Percentiles rank a stretch among this genome's conserved stretches.
Conservation (phyloP, 2,329 filamentous ascomycete genomes). For the Exophiala oligosperma region DNA sequence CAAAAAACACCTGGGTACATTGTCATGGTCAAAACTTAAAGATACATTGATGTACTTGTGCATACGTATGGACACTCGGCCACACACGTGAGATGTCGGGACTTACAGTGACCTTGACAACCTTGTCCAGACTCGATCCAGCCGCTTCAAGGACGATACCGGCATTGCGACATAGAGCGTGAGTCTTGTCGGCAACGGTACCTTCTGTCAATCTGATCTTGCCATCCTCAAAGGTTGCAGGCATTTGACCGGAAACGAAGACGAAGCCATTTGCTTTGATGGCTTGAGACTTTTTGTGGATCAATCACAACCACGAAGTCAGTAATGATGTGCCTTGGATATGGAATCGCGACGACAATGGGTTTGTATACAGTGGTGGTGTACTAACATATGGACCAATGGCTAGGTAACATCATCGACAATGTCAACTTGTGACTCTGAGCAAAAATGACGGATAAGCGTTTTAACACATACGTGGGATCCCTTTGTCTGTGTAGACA, state of each 20-base stretch:
- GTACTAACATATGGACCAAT: not conserved
- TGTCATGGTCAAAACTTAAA: not conserved
- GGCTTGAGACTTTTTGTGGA: slow-evolving; percentile 49
- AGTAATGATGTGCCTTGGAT: too few relatives aligned
- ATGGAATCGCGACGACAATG: not conserved
- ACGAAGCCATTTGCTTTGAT: slow-evolving; percentile 67
- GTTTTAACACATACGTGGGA: not conserved
- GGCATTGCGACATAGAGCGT: slow-evolving; percentile 48
- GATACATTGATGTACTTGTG: not conserved
- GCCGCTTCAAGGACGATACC: slow-evolving; percentile 60
- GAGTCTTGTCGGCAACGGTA: slow-evolving; percentile 7
- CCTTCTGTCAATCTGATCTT: slow-evolving; percentile 13
- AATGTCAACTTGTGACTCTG: not conserved
- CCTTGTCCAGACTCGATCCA: slow-evolving; percentile 58
- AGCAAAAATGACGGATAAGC: not conserved
- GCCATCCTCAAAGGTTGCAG: slow-evolving; percentile 8
- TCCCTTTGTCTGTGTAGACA: not conserved
- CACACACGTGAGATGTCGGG: too few relatives aligned
- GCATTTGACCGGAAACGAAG: slow-evolving; percentile 61
- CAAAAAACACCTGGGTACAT: slow-evolving; percentile 56
- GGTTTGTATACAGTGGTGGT: not conserved
- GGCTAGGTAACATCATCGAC: not conserved
- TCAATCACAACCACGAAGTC: not conserved
- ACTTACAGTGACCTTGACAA: slow-evolving; percentile 59
- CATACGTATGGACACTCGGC: too few relatives aligned